Evolutionary conservation across 2,329 filamentous ascomycete genomes (phyloP).

Genomic region (Scedosporium minutisporum): DNA sequence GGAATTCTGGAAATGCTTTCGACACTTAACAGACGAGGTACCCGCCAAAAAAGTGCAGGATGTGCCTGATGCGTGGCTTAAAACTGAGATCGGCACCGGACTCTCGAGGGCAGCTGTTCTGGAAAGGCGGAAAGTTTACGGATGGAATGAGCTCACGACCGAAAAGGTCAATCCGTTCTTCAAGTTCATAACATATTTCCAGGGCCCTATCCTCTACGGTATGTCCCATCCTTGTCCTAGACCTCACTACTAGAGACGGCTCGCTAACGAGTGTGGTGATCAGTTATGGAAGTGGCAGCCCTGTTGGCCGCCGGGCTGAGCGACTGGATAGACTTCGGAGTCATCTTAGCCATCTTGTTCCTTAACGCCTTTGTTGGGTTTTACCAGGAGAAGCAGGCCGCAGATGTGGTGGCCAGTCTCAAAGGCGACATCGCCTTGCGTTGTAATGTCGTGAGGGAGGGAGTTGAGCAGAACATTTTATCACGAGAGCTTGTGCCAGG

Average conservation of each 20-base stretch:
- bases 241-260: not conserved
- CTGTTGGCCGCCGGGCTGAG: constrained; percentile 63
- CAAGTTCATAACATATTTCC: constrained; percentile 69
- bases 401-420: constrained; percentile 63
- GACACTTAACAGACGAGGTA: no score
- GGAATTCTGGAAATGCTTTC: no score
- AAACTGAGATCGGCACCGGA: constrained; percentile 51
- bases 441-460: constrained; percentile 57
- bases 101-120: constrained; percentile 51
- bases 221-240: constrained; percentile 21
- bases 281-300: constrained; percentile 67
- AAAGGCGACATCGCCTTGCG: constrained; percentile 75
- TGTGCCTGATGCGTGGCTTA: not conserved
- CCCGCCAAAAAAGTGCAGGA: no score
- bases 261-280: constrained; percentile 5
- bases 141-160: constrained; percentile 55
- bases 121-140: constrained; percentile 52
- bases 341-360: constrained; percentile 65
- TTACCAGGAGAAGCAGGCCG: constrained; percentile 75
- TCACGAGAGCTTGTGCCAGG: constrained; percentile 67
- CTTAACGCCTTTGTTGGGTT: constrained; percentile 70
- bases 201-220: constrained; percentile 69
- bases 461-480: constrained; percentile 57
- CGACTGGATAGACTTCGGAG: constrained; percentile 65
- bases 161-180: constrained; percentile 48